phyloP scores from a whole-genome alignment of 1,284 basidiomycete species.

The Trametes pubescens region DNA sequence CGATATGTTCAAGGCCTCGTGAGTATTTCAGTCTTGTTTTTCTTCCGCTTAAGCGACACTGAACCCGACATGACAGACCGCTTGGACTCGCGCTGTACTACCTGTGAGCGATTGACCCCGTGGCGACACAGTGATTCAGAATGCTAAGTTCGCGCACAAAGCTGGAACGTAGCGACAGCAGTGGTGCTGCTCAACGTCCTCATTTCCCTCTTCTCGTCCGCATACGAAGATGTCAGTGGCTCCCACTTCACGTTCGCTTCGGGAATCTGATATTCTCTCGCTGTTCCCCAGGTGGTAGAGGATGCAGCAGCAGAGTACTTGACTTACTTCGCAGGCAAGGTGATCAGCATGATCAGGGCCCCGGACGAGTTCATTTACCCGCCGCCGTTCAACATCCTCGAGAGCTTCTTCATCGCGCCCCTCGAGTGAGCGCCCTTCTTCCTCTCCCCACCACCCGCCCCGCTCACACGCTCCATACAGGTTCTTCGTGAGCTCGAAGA shows the following conservation, averaged over 20 bases:
- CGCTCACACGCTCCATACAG: constrained; percentile 44
- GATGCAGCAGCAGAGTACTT: constrained; percentile 83
- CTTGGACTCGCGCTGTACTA: constrained; percentile 85
- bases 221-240: constrained; percentile 83
- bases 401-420: constrained; percentile 82
- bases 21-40: too few relatives aligned
- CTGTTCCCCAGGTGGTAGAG: constrained; percentile 57
- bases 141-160: constrained; percentile 36
- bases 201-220: constrained; percentile 93
- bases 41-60: too few relatives aligned
- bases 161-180: constrained; percentile 89
- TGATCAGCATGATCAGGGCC: constrained; percentile 83
- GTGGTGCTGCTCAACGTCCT: constrained; percentile 93
- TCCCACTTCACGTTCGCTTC: constrained; percentile 8
- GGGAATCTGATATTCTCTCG: neutral
- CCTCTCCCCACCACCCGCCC: neutral
- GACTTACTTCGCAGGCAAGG: constrained; percentile 89
- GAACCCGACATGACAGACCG: constrained; percentile 49
- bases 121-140: constrained; percentile 4
- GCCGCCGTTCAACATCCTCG: constrained; percentile 87
- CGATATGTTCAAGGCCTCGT: constrained; percentile 67
- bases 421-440: constrained; percentile 69
- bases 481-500: constrained; percentile 53
- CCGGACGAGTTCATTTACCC: constrained; percentile 82
- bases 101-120: constrained; percentile 55